Evolutionary conservation across 805 yeast genomes (phyloP).

Genomic region (Groenewaldozyma salmanticensis): DNA sequence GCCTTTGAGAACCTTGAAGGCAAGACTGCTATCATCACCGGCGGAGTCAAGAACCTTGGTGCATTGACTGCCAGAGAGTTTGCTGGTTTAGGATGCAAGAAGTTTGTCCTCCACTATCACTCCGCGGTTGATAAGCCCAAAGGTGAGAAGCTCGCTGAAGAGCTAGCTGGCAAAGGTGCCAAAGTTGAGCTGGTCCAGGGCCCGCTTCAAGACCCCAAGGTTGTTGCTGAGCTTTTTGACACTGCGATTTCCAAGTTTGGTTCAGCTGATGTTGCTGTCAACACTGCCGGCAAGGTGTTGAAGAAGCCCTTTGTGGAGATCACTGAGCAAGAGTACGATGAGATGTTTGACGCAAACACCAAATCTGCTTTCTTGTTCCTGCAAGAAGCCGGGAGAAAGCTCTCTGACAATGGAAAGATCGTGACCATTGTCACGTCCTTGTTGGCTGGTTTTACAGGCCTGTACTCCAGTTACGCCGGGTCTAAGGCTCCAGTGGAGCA

Average conservation of each 20-base stretch:
- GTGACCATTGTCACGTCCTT: constrained; percentile 53
- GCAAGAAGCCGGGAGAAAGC: constrained; percentile 42
- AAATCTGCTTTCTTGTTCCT: constrained; percentile 54
- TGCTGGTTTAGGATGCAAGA: constrained; percentile 42
- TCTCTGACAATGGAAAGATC: constrained; percentile 45
- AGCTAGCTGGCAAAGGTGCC: constrained; percentile 30
- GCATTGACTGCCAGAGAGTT: constrained; percentile 42
- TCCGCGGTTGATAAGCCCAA: constrained; percentile 31
- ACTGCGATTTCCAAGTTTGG: constrained; percentile 39
- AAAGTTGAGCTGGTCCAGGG: constrained; percentile 37
- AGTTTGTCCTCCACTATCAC: constrained; percentile 48
- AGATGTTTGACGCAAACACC: constrained; percentile 44
- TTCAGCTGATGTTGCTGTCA: constrained; percentile 50
- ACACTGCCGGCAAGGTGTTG: constrained; percentile 57
- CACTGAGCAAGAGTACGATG: constrained; percentile 45
- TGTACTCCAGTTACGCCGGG: constrained; percentile 62
- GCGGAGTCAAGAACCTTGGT: constrained; percentile 57
- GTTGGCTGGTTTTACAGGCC: constrained; percentile 52
- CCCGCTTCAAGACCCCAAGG: constrained; percentile 34
- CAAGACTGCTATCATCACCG: constrained; percentile 46
- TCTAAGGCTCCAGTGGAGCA: constrained; percentile 70
- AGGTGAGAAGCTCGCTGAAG: constrained; percentile 31
- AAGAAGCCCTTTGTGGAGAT: constrained; percentile 49
- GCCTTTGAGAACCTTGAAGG: constrained; percentile 26
- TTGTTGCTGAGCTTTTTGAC: constrained; percentile 37